Percentiles rank a stretch among this genome's conserved stretches.
phyloP scores from a whole-genome alignment of 2,329 filamentous ascomycete genomes.

The Aspergillus luchuensis region DNA sequence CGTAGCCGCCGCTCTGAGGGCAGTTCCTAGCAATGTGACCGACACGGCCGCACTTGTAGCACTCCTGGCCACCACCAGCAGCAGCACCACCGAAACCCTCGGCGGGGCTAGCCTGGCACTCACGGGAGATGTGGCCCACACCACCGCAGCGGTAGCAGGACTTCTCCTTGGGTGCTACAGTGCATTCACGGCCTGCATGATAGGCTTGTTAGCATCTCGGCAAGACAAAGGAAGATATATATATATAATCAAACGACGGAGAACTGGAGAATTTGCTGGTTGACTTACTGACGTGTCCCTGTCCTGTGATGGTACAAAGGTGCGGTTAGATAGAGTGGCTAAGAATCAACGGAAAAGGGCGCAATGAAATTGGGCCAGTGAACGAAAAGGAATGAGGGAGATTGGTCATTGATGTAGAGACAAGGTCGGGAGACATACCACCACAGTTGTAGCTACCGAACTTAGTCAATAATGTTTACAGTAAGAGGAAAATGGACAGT shows the following conservation, averaged over 20 bases:
- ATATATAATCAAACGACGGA: background rate
- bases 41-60: constrained; percentile 97
- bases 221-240: no score
- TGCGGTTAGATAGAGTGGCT: constrained; percentile 18
- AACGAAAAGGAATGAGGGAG: background rate
- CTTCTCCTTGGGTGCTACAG: constrained; percentile 83
- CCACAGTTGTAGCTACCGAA: constrained; percentile 74
- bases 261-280: constrained; percentile 3
- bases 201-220: background rate
- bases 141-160: constrained; percentile 68
- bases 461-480: constrained; percentile 13
- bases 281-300: constrained; percentile 76
- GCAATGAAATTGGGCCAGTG: background rate
- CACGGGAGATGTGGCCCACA: constrained; percentile 87
- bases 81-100: constrained; percentile 50
- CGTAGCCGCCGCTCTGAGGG: constrained; percentile 50
- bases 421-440: constrained; percentile 55
- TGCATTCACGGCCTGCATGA: constrained; percentile 78
- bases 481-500: background rate
- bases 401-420: background rate
- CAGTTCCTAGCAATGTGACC: constrained; percentile 86
- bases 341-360: background rate
- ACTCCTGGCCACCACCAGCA: constrained; percentile 63
- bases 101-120: constrained; percentile 54
- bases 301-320: constrained; percentile 42